These are phyloP conservation scores for Aspergillus olivimuriae DNA, from an alignment of 495 filamentous ascomycete species.

Conservation along the genomic window DNA sequence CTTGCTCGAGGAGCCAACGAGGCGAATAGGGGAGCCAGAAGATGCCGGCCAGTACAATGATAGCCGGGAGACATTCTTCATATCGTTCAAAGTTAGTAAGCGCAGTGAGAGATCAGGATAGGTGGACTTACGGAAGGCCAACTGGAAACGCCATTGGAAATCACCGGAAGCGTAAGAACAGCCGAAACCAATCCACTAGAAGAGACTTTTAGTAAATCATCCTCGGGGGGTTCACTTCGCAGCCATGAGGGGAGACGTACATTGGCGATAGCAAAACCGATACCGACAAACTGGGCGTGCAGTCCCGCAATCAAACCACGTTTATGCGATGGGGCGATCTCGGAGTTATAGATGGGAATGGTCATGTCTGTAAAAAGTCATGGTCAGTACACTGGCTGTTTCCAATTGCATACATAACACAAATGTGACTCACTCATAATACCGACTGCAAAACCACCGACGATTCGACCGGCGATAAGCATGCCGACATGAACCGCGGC, in stretches of 20 bases:
- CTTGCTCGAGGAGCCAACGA: constrained; percentile 8
- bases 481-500: constrained; percentile 5
- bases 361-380: constrained; percentile 3
- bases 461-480: constrained; percentile 5
- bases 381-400: background rate
- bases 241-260: background rate
- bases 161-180: constrained; percentile 2
- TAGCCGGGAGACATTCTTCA: constrained; percentile 7
- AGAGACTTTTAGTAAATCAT: no score
- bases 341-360: constrained; percentile 7
- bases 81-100: background rate
- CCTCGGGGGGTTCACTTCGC: no score
- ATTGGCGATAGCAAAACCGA: constrained; percentile 8
- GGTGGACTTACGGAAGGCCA: constrained; percentile 5
- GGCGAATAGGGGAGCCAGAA: constrained; percentile 10
- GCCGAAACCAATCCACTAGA: constrained; percentile 6
- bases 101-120: no score
- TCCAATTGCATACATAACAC: no score
- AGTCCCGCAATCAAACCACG: constrained; percentile 9
- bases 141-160: constrained; percentile 7
- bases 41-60: constrained; percentile 4
- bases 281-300: constrained; percentile 8
- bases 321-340: constrained; percentile 8
- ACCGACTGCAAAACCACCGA: constrained; percentile 7
- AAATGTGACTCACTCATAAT: constrained; percentile 7